Evolutionary conservation across 2,329 filamentous ascomycete species (phyloP).

Genomic region (Neurospora sp.): DNA sequence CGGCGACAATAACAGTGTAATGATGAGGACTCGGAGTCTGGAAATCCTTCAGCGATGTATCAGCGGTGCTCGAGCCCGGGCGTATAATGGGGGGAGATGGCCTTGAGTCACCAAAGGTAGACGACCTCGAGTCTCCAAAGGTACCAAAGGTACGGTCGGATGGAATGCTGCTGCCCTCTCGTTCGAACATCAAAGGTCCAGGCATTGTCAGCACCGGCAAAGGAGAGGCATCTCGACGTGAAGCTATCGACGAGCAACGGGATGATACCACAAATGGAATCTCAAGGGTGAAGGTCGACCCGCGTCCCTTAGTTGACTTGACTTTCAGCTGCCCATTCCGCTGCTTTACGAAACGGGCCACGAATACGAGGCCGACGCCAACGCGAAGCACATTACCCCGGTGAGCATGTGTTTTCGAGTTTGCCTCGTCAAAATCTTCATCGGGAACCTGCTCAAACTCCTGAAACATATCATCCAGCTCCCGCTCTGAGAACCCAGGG

Average conservation of each 20-base stretch:
- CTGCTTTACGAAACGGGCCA: constrained; percentile 71
- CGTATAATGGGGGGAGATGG: constrained; percentile 3
- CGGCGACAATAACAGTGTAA: constrained; percentile 58
- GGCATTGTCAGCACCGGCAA: constrained; percentile 22
- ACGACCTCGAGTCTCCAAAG: background rate
- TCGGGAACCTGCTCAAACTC: constrained; percentile 47
- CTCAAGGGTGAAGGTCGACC: constrained; percentile 72
- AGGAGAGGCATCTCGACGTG: constrained; percentile 13
- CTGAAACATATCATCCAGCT: constrained; percentile 45
- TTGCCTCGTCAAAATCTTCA: constrained; percentile 22
- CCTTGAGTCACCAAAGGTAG: constrained; percentile 5
- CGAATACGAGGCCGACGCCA: constrained; percentile 78
- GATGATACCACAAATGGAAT: constrained; percentile 61
- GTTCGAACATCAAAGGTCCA: constrained; percentile 16
- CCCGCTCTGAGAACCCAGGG: constrained; percentile 37
- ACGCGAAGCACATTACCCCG: constrained; percentile 25
- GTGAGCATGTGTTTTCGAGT: constrained; percentile 29
- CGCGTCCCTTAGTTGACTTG: constrained; percentile 71
- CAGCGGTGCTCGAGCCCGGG: constrained; percentile 1
- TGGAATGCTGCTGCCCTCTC: constrained; percentile 20
- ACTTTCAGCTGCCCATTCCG: constrained; percentile 80
- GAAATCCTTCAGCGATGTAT: constrained; percentile 25
- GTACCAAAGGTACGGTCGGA: constrained; percentile 3
- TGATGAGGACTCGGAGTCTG: constrained; percentile 20
- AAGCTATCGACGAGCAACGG: constrained; percentile 25